Conservation (phyloP, 345 rosid species). For the Melaleuca quinquenervia region DNA sequence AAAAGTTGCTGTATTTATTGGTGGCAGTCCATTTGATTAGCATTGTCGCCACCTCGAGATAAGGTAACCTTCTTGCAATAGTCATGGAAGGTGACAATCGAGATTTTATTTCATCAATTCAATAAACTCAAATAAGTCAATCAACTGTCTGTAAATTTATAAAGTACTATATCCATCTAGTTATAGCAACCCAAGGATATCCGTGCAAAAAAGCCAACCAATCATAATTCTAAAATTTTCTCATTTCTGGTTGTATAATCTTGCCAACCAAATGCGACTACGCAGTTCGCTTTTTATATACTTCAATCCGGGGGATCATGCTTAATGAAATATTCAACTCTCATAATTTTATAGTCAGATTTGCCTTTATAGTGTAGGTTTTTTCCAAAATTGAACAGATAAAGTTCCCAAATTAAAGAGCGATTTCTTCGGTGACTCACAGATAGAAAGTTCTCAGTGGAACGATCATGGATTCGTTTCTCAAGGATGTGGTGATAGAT, state of each 20-base stretch:
- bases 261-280: neutral
- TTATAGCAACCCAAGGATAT: neutral
- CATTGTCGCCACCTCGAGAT: neutral
- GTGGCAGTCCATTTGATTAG: neutral
- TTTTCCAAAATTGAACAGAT: neutral
- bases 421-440: neutral
- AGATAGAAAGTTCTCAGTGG: neutral
- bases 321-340: neutral
- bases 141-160: neutral
- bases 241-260: neutral
- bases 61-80: neutral
- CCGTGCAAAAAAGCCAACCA: neutral
- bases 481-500: neutral
- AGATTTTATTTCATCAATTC: neutral
- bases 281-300: neutral
- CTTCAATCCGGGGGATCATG: neutral
- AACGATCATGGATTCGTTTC: neutral
- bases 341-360: neutral
- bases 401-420: neutral
- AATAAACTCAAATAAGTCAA: neutral
- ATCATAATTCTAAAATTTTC: neutral
- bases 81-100: neutral
- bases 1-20: neutral
- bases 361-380: neutral
- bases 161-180: neutral